Evolutionary conservation across 495 filamentous ascomycete genomes (phyloP), one percentile per base, ranked within the genome.

Genomic region (Penicillium malachiteum): DNA sequence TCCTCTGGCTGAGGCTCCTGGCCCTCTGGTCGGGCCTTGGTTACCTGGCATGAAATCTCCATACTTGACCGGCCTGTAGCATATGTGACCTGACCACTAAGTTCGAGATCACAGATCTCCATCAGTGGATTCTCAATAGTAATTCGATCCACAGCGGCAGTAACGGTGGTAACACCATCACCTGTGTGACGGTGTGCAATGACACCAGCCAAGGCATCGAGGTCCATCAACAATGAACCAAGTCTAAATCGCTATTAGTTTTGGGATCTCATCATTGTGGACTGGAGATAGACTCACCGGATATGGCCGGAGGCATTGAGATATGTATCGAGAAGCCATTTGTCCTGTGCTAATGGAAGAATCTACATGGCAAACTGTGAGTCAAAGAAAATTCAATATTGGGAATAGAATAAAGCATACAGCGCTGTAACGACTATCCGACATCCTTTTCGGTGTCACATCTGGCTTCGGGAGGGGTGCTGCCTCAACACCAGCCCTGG

Each of bases 151-250:
- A 89, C 85, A 3, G 89, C 87, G 3, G 90, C 90, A 3, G 90
- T 95, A 31, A 95, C 90, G 5, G 84, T 91, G 3, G 86, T 88
- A 3, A 90, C 88, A 3, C 72, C 73, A 26, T 88, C 86, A 3
- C 90, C 90, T 0, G 90, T 92, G 63, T 93, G 90, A 46, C 89
- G 88, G 64, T 92, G 91, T 18, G 88, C 88, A 51, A 95, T 81
- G 13, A 93, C 78, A 14, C 90, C 90, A 1, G 90, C 87, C 8
- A 93, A 65, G 1, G 90, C 90, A 72, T 93, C 90, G 7, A 95
- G 78, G 54, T 93, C 89, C 84, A 92, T 91, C 55, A 93, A 79
- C 13, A 92, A 68, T 0, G 87, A 84, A 0, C 89, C 89, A 6
- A 92, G 73, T 54, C 82, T 81, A 48, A 1, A 32, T 7, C n/a